phyloP scores from a whole-genome alignment of 75 land plant genomes.

The Azolla pinnata region DNA sequence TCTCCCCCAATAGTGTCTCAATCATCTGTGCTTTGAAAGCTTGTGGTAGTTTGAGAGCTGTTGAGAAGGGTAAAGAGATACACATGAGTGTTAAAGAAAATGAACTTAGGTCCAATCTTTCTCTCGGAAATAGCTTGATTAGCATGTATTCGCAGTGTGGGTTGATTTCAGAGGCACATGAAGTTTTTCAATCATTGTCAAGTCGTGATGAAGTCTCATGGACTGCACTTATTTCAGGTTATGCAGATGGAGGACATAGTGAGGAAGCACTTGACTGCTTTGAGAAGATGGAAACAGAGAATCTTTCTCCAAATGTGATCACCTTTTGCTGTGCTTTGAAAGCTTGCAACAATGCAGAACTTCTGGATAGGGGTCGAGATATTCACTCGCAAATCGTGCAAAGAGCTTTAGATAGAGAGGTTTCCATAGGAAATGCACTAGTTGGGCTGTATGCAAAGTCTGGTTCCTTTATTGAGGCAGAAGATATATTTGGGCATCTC shows the following conservation, averaged over 20 bases:
- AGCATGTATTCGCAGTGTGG: slow-evolving; percentile 30
- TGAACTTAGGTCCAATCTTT: background rate
- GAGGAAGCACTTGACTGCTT: background rate
- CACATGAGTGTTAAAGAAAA: slow-evolving; percentile 1
- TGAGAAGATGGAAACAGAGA: slow-evolving; percentile 6
- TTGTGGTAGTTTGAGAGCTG: background rate
- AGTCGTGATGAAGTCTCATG: slow-evolving; percentile 14
- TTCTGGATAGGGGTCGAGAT: background rate
- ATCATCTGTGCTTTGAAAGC: slow-evolving; percentile 7
- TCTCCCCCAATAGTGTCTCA: slow-evolving; percentile 3
- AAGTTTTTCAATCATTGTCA: slow-evolving; percentile 14
- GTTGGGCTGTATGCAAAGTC: slow-evolving; percentile 65
- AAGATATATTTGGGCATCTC: slow-evolving; percentile 43
- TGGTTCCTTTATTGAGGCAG: slow-evolving; percentile 43
- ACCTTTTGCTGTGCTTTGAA: slow-evolving; percentile 4
- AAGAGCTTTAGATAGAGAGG: background rate
- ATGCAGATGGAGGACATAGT: background rate
- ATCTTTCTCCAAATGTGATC: slow-evolving; percentile 2
- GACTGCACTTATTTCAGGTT: slow-evolving; percentile 5
- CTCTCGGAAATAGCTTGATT: slow-evolving; percentile 12
- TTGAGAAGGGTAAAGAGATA: slow-evolving; percentile 1
- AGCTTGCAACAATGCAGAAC: slow-evolving; percentile 5
- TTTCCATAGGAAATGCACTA: slow-evolving; percentile 32
- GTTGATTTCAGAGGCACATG: slow-evolving; percentile 11
- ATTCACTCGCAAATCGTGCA: background rate